These are phyloP conservation scores for Metschnikowia henanensis DNA, from an alignment of 805 yeast species.

Conservation along the genomic window DNA sequence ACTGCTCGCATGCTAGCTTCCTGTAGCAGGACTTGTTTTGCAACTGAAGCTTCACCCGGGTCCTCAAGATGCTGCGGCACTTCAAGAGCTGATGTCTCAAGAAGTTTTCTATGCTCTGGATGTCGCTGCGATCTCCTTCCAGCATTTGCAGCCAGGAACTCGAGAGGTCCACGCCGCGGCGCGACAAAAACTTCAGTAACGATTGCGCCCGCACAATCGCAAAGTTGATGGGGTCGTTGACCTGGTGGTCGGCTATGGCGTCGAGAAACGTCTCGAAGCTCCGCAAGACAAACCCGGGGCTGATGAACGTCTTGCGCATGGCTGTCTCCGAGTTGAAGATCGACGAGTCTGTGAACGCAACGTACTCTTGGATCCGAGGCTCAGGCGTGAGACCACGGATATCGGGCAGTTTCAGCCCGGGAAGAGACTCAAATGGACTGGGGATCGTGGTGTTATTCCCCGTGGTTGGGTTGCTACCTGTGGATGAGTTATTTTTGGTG, in stretches of 20 bases:
- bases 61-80: conserved; percentile 25
- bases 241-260: conserved; percentile 30
- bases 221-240: conserved; percentile 39
- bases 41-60: conserved; percentile 5
- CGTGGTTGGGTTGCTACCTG: too few relatives aligned
- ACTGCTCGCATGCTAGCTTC: conserved; percentile 27
- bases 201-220: conserved; percentile 35
- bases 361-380: conserved; percentile 6
- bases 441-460: too few relatives aligned
- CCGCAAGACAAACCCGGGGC: conserved; percentile 31
- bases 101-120: conserved; percentile 25
- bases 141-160: conserved; percentile 5
- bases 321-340: conserved; percentile 27
- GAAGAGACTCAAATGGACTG: too few relatives aligned
- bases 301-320: conserved; percentile 21
- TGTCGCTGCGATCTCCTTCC: conserved; percentile 6
- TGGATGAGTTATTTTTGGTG: too few relatives aligned
- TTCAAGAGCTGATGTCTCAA: conserved; percentile 31
- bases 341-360: conserved; percentile 10
- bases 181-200: conserved; percentile 26
- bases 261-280: conserved; percentile 35
- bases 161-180: conserved; percentile 6
- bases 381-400: not conserved
- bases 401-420: not conserved
- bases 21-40: conserved; percentile 2